Base-by-base conservation (phyloP, 2,329 filamentous ascomycete genomes). In the Ascochyta viciae-villosae region DNA sequence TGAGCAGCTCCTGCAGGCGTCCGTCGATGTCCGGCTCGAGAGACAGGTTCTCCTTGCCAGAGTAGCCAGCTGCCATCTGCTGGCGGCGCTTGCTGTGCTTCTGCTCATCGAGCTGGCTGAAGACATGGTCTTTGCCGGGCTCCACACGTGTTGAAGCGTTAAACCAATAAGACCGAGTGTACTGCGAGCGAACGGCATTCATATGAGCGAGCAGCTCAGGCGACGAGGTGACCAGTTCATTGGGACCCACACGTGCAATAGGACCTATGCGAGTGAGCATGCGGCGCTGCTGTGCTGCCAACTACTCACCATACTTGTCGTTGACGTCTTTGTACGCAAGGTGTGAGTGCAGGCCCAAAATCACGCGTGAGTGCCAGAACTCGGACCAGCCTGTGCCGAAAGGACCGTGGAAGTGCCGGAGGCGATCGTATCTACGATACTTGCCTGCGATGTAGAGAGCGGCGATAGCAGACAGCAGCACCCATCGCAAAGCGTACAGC, bases 1-100 rank as follows among this genome's bases (percentile, higher is more conserved):
- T 60, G 27, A 85, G 58, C 1, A 84, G 64, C 7, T 82, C 75
- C 9, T 67, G 55, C 9, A 85, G 62, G 3, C 77, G 76, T 5
- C 70, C 61, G 56, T 86, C 79, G 15, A 86, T 76, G 7, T 79
- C 75, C 0, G 65, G 57, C 52, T 85, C 83, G 2, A 85, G 72
- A 0, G 76, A 73, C 1, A 74, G 65, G 37, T 85, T 83, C 48
- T 85, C 83, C 50, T 81, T 78, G 3, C 83, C 83, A 1, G 83
- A 82, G 61, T 67, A 83, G 0, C 81, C 83, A 3, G 80, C 74
- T 0, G 80, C 76, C 73, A 85, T 80, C 53, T 83, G 79, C 57
- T 78, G 78, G 12, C 65, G 60, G 23, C 64, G 48, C 39, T 63
- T 63, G 5, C 61, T 64, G 56, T 86, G 83, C 33, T 77, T 76